A percentile compares a stretch with the other conserved stretches of the same genome.
Evolutionary conservation across 805 yeast species (phyloP).

Genomic region (Candida sphagnicola): DNA sequence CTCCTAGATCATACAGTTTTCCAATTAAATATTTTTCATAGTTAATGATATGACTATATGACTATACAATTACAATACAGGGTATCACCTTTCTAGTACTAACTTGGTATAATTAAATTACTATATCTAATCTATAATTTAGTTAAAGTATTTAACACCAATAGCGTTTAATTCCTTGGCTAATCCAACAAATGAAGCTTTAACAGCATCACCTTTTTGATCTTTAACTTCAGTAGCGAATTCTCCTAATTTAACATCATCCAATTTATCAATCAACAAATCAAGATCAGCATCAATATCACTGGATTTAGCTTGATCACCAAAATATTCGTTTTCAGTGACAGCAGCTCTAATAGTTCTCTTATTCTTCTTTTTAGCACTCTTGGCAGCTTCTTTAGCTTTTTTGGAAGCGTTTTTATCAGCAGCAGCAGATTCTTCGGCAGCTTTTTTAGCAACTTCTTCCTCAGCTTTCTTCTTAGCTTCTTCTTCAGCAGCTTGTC

Average conservation of each 20-base stretch:
- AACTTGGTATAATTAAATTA: too few species aligned
- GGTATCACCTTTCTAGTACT: too few species aligned
- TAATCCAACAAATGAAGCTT: conserved; percentile 53
- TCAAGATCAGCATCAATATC: conserved; percentile 77
- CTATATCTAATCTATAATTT: not conserved
- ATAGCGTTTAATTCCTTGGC: conserved; percentile 51
- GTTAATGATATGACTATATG: too few species aligned
- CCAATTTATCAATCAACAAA: conserved; percentile 70
- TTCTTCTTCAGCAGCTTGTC: conserved; percentile 93
- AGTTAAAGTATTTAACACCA: conserved; percentile 28
- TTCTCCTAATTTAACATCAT: conserved; percentile 73
- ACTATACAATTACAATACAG: too few species aligned
- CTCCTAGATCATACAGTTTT: too few species aligned
- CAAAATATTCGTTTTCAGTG: conserved; percentile 82
- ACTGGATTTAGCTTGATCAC: conserved; percentile 65
- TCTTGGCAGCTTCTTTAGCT: conserved; percentile 94
- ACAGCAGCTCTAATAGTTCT: conserved; percentile 77
- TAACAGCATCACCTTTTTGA: conserved; percentile 54
- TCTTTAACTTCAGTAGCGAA: conserved; percentile 64
- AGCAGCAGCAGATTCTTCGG: conserved; percentile 64
- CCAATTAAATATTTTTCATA: too few species aligned
- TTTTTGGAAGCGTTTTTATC: conserved; percentile 64
- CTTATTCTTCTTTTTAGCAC: conserved; percentile 97
- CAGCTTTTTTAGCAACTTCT: conserved; percentile 73
- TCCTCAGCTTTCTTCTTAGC: conserved; percentile 84